phyloP scores from a whole-genome alignment of 2,329 filamentous ascomycete genomes.

The Lasiodiplodia gonubiensis region DNA sequence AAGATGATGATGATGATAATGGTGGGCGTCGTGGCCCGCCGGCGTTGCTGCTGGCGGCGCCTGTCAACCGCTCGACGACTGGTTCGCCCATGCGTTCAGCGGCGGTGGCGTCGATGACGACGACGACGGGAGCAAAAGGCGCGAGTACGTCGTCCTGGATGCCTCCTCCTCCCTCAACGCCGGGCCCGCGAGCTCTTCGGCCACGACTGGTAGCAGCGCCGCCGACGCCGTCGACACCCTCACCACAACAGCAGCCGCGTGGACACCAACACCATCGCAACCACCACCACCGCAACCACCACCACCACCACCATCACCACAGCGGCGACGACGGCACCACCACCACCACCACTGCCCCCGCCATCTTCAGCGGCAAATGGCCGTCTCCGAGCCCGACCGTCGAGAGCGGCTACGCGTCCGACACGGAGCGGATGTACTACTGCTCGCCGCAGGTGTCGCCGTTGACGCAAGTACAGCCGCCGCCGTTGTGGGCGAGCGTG shows the following conservation, averaged over 20 bases:
- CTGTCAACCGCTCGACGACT: too few relatives aligned
- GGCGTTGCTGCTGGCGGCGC: too few relatives aligned
- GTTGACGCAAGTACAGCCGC: conserved; percentile 35
- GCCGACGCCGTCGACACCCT: not conserved
- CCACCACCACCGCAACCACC: not conserved
- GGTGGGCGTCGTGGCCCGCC: too few relatives aligned
- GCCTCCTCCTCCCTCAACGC: not conserved
- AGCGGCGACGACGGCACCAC: not conserved
- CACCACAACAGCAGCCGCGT: too few relatives aligned
- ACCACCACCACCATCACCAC: not conserved
- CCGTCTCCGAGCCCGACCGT: conserved; percentile 31
- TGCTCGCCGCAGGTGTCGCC: conserved; percentile 49
- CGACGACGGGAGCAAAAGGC: not conserved
- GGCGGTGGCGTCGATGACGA: not conserved
- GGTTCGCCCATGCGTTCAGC: too few relatives aligned
- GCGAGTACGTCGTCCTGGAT: not conserved
- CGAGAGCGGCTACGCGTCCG: conserved; percentile 51
- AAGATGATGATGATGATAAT: too few relatives aligned
- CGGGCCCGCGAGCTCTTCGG: conserved; percentile 32
- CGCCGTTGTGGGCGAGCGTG: conserved; percentile 49
- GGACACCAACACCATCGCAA: too few relatives aligned
- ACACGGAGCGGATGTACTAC: conserved; percentile 45
- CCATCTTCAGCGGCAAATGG: not conserved
- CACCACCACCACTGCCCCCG: not conserved
- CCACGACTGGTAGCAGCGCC: conserved; percentile 33